Evolutionary conservation across 805 yeast species (phyloP).

Genomic region (Metschnikowia aberdeeniae): DNA sequence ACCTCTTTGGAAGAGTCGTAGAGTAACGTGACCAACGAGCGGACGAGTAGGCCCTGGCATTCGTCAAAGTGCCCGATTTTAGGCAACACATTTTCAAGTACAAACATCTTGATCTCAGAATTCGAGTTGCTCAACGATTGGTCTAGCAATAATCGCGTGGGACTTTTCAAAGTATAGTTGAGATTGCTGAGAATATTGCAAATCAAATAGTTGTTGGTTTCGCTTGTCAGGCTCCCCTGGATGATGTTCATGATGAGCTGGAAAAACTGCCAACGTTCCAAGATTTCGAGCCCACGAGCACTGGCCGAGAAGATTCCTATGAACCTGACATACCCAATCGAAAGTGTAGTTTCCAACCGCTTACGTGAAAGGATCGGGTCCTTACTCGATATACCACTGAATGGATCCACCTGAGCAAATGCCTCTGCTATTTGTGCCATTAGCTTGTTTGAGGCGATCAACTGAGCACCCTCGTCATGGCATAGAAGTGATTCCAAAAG

Average conservation of each 20-base stretch:
- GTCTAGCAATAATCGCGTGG: constrained; percentile 60
- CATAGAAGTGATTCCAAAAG: constrained; percentile 63
- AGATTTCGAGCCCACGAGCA: constrained; percentile 58
- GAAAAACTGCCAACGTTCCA: constrained; percentile 82
- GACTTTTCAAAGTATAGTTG: constrained; percentile 58
- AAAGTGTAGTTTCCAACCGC: constrained; percentile 59
- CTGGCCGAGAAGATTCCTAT: constrained; percentile 67
- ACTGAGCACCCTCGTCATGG: constrained; percentile 61
- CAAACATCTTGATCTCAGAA: constrained; percentile 47
- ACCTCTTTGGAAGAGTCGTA: constrained; percentile 49
- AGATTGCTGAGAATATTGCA: constrained; percentile 56
- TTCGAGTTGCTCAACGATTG: constrained; percentile 61
- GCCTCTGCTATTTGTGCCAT: constrained; percentile 88
- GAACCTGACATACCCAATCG: constrained; percentile 73
- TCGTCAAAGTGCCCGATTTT: constrained; percentile 32
- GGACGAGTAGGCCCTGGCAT: constrained; percentile 46
- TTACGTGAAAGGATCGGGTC: constrained; percentile 69
- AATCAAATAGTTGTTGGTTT: constrained; percentile 46
- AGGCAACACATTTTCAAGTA: constrained; percentile 51
- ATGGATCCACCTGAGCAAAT: constrained; percentile 78
- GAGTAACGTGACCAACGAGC: constrained; percentile 58
- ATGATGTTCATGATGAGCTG: constrained; percentile 73
- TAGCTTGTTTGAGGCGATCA: constrained; percentile 67
- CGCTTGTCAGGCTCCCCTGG: constrained; percentile 34
- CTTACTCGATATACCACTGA: constrained; percentile 64